A percentile compares a stretch with the other conserved stretches of the same genome.
phyloP scores from a whole-genome alignment of 805 yeast genomes.

The Lipomyces spencermartinsiae region DNA sequence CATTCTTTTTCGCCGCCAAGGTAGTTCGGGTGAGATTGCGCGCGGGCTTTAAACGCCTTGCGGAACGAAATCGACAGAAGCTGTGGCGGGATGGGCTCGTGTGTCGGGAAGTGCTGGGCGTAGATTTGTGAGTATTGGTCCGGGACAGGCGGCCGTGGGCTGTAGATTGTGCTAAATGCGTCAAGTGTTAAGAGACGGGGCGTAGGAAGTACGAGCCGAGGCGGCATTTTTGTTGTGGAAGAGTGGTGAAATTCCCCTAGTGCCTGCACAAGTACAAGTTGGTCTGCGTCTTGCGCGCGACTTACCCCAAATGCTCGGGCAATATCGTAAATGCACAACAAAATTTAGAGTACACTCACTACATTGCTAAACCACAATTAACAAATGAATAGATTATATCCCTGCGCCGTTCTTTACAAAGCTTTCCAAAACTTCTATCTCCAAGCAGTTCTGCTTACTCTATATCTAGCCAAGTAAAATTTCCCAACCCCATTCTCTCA shows the following conservation, averaged over 20 bases:
- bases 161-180: conserved; percentile 36
- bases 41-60: conserved; percentile 21
- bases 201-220: conserved; percentile 17
- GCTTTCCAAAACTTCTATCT: no score
- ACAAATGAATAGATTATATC: not conserved
- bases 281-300: no score
- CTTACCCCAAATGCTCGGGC: not conserved
- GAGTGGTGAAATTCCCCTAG: not conserved
- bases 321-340: not conserved
- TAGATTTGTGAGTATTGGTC: conserved; percentile 25
- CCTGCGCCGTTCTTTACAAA: not conserved
- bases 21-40: conserved; percentile 29
- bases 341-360: not conserved
- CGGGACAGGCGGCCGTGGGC: conserved; percentile 26
- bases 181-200: conserved; percentile 31
- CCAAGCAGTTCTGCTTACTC: not conserved
- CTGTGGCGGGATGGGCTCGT: not conserved
- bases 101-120: conserved; percentile 16
- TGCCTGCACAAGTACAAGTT: not conserved
- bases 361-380: not conserved
- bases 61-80: conserved; percentile 3
- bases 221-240: not conserved
- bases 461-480: conserved; percentile 58
- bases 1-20: conserved; percentile 28
- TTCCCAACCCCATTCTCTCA: conserved; percentile 82